Evolutionary conservation across 129 eudicot species (phyloP), one percentile per base, ranked within the genome.

Genomic region (Tagetes patula): DNA sequence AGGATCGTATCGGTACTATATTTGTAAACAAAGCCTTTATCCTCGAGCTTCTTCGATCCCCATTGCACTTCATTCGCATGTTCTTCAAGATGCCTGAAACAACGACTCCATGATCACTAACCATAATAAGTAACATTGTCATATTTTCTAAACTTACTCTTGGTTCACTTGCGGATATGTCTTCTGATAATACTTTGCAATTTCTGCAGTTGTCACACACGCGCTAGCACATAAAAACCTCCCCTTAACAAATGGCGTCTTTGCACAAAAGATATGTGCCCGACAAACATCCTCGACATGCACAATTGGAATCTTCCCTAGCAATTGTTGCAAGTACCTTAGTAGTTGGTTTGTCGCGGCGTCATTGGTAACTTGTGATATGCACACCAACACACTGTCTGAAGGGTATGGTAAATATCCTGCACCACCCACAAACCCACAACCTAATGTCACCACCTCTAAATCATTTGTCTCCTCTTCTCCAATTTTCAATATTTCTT

Each of bases 371-470:
- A 77, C 37, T 58, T 77, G 92, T 52, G 89, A 77, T 38, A 74
- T 0, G n/a, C 84, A 33, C 5, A 14, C 2, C 54, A 10, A 3
- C 74, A 73, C 41, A 78, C 76, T 80, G 2, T 0, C 41, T 1
- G 88, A 7, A 38, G 68, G 46, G 11, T 39, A 45, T 40, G 84
- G 49, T 36, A 76, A 65, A 31, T 66, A 31, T 11, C 89, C 80
- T 11, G 66, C 83, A 4, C 92, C 92, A 65, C 92, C 92, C 39
- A 87, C 87, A 4, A 89, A 40, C 43, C 87, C 92, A 72, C 78
- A 80, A 27, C 37, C 33, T 37, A 82, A 77, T 36, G 73, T 76
- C 41, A 84, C 84, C 34, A 87, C 84, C 43, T 84, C 87, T 58
- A 87, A 50, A 27, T 64, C 74, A 49, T 53, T 70, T 41, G 10